Evolutionary conservation across 2,329 filamentous ascomycete species (phyloP), one percentile per base, ranked within the genome.

Genomic region (Ilyonectria mors-panacis): DNA sequence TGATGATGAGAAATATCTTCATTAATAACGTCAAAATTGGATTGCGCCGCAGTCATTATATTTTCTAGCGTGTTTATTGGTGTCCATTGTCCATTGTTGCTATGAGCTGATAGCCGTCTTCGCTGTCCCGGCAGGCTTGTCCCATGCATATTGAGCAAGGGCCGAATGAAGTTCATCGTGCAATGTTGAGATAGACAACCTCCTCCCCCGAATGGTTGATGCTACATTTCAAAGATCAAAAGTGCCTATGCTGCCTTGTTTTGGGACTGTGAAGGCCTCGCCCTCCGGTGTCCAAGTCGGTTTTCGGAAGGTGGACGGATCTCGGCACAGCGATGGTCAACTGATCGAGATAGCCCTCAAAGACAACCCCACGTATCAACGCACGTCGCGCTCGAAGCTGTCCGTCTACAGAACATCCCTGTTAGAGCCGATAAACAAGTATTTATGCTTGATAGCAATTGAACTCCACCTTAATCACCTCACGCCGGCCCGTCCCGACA

Each of bases 251-350:
- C 30, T 17, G 44, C 23, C 33, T 39, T 10, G 33, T 55, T 55
- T 39, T 39, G 50, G 39, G 3, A 7, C 19, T 10, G 28, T 15
- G 28, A 28, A 28, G 28, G 19, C 12, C 47, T 62, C 21, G 44
- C 37, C 39, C 3, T 55, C 9, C 39, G 42, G 51, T 44, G 15
- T 33, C 6, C 15, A 37, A 21, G 44, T 47, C 44, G n/a, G 10
- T 45, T 55, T 62, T 55, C 39, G 59, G 59, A 51, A 62, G 59
- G 59, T 62, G 59, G 59, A 55, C 59, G 59, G 59, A 33, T 55
- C 35, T 47, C 50, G 59, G 59, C 50, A 62, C 59, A 30, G 50
- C 23, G 51, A 35, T 45, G 23, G 4, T 23, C 47, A 50, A 35
- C 26, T 23, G 33, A 62, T 62, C 5, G 28, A 30, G 28, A 30